These are phyloP conservation scores for Psilocybe cubensis DNA, from an alignment of 768 basidiomycete genomes.

Conservation along the genomic window DNA sequence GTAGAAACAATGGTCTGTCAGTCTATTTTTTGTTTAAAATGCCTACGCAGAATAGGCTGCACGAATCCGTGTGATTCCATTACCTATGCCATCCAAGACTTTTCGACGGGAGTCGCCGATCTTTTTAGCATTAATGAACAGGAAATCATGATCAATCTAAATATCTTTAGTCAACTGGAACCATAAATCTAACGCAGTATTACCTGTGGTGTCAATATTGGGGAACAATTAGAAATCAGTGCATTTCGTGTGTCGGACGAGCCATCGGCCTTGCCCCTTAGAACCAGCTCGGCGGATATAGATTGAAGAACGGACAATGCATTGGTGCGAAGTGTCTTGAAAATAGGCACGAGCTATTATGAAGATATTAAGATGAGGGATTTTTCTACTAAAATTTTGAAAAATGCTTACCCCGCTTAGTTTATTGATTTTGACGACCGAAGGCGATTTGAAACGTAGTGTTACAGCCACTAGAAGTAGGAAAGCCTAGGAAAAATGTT, in stretches of 20 bases:
- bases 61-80: slow-evolving; percentile 63
- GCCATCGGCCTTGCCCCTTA: slow-evolving; percentile 53
- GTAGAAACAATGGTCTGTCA: not conserved
- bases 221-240: slow-evolving; percentile 54
- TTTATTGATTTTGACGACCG: slow-evolving; percentile 74
- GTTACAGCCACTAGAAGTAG: slow-evolving; percentile 73
- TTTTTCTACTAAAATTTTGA: not conserved
- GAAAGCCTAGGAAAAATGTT: slow-evolving; percentile 56
- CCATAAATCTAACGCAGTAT: not conserved
- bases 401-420: slow-evolving; percentile 60
- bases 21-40: not conserved
- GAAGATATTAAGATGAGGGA: slow-evolving; percentile 9
- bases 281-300: slow-evolving; percentile 56
- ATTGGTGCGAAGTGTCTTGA: slow-evolving; percentile 63
- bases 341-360: slow-evolving; percentile 62
- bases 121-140: slow-evolving; percentile 63
- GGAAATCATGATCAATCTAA: slow-evolving; percentile 70
- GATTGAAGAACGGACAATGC: slow-evolving; percentile 57
- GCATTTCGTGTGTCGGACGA: slow-evolving; percentile 54
- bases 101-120: slow-evolving; percentile 72
- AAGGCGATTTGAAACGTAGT: slow-evolving; percentile 70
- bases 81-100: slow-evolving; percentile 71
- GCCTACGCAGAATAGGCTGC: slow-evolving; percentile 38
- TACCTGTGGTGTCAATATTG: slow-evolving; percentile 39
- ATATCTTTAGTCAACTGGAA: slow-evolving; percentile 27